phyloP scores from a whole-genome alignment of 331 rosid genomes.

The Pyrus hybrid region DNA sequence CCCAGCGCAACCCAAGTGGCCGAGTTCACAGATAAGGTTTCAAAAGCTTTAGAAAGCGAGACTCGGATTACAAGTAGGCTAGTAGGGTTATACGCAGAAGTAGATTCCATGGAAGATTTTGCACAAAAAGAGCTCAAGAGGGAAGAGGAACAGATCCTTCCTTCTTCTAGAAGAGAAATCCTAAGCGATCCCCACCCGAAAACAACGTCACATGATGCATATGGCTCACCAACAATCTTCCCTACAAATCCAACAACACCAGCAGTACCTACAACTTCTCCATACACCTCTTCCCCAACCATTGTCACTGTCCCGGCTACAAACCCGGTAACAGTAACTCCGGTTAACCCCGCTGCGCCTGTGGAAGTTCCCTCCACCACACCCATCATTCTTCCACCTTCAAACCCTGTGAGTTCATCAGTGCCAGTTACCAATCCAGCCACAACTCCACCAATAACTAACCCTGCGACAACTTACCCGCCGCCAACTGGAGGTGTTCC shows the following conservation, averaged over 20 bases:
- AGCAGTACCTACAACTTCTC: conserved; percentile 27
- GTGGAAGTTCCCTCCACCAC: conserved; percentile 58
- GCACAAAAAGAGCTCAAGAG: conserved; percentile 27
- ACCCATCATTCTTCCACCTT: conserved; percentile 43
- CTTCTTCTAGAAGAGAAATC: conserved; percentile 29
- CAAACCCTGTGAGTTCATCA: conserved; percentile 38
- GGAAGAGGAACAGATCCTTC: conserved; percentile 29
- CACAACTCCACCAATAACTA: conserved; percentile 40
- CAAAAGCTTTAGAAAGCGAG: conserved; percentile 35
- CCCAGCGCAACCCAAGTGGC: conserved; percentile 32
- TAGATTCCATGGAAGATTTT: conserved; percentile 33
- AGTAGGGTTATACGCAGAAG: conserved; percentile 41
- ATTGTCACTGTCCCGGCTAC: conserved; percentile 67
- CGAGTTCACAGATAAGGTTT: conserved; percentile 28
- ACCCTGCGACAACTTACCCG: conserved; percentile 65
- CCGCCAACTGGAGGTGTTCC: conserved; percentile 51
- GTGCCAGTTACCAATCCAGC: conserved; percentile 37
- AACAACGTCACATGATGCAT: conserved; percentile 31
- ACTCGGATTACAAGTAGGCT: conserved; percentile 24
- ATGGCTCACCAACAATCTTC: conserved; percentile 39
- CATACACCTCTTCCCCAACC: conserved; percentile 52
- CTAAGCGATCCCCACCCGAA: conserved; percentile 20
- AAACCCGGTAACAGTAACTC: conserved; percentile 50
- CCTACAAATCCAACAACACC: conserved; percentile 52
- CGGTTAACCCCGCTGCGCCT: conserved; percentile 40